Evolutionary conservation across 2,329 filamentous ascomycete species (phyloP).

Genomic region (Corinectria fuckeliana): DNA sequence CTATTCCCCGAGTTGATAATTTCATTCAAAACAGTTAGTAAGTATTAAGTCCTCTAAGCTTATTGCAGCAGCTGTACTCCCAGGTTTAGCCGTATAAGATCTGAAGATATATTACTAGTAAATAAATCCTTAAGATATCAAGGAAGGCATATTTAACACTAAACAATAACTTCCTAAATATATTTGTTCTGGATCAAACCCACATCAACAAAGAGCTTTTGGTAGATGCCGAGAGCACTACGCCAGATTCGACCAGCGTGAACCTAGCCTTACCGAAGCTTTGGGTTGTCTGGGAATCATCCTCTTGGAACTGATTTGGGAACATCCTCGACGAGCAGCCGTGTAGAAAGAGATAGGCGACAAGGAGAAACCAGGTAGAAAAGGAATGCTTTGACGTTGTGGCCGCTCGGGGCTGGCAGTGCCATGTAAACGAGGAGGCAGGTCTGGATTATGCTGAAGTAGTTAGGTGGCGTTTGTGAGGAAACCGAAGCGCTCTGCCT

Average conservation of each 20-base stretch:
- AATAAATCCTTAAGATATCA: too few species aligned
- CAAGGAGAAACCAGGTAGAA: background rate
- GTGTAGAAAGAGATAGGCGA: background rate
- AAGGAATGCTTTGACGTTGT: background rate
- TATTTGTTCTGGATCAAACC: background rate
- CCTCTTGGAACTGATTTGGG: background rate
- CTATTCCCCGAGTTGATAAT: too few species aligned
- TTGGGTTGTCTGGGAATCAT: background rate
- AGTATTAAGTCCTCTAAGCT: too few species aligned
- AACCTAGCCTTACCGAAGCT: background rate
- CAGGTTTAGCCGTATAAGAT: too few species aligned
- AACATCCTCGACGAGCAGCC: background rate
- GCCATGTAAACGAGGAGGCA: constrained; percentile 5
- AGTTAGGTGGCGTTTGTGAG: constrained; percentile 13
- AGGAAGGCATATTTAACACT: too few species aligned
- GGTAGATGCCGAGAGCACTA: background rate
- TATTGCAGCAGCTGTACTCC: too few species aligned
- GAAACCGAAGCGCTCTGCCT: background rate
- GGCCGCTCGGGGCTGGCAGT: constrained; percentile 12
- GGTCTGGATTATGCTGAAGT: constrained; percentile 10
- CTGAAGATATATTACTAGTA: too few species aligned
- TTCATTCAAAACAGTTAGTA: too few species aligned
- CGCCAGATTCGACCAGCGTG: background rate
- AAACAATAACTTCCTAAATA: too few species aligned
- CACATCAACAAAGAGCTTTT: background rate